These are phyloP conservation scores for Heliamphora ciliata DNA, from an alignment of 179 eudicot species.

Conservation along the genomic window DNA sequence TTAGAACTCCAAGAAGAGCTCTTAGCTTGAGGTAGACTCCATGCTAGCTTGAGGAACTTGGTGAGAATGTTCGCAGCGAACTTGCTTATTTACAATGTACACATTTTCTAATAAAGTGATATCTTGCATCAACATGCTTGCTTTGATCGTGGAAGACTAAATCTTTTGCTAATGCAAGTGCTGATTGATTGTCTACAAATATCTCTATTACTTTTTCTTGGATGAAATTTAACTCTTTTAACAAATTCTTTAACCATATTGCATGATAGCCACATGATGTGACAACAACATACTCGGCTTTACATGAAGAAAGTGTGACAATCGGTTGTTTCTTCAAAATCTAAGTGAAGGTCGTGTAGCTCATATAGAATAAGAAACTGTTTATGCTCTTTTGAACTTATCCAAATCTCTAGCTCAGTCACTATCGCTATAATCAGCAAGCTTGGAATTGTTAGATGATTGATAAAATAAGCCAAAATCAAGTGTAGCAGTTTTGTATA, in stretches of 20 bases:
- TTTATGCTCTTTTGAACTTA: background rate
- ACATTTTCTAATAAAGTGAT: background rate
- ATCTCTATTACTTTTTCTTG: background rate
- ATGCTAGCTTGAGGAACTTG: too few relatives aligned
- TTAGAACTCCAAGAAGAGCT: too few relatives aligned
- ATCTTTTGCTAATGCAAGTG: background rate
- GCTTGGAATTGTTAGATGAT: background rate
- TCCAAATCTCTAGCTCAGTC: conserved; percentile 5
- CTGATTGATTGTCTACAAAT: conserved; percentile 7
- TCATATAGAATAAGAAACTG: background rate
- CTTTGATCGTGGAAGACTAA: conserved; percentile 5
- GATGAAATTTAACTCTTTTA: background rate
- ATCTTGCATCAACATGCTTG: conserved; percentile 11
- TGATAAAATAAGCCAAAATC: background rate
- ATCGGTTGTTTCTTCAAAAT: background rate
- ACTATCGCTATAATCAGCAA: background rate
- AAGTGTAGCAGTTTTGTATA: background rate
- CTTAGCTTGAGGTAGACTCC: too few relatives aligned
- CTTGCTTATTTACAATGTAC: too few relatives aligned
- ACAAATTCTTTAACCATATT: background rate
- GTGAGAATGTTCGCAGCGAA: too few relatives aligned
- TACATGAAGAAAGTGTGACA: background rate
- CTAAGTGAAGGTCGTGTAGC: background rate
- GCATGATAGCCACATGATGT: conserved; percentile 8
- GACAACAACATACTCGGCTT: background rate